Percentiles rank a stretch among this genome's conserved stretches.
phyloP scores from a whole-genome alignment of 768 basidiomycete genomes.

The Mycena latifolia region DNA sequence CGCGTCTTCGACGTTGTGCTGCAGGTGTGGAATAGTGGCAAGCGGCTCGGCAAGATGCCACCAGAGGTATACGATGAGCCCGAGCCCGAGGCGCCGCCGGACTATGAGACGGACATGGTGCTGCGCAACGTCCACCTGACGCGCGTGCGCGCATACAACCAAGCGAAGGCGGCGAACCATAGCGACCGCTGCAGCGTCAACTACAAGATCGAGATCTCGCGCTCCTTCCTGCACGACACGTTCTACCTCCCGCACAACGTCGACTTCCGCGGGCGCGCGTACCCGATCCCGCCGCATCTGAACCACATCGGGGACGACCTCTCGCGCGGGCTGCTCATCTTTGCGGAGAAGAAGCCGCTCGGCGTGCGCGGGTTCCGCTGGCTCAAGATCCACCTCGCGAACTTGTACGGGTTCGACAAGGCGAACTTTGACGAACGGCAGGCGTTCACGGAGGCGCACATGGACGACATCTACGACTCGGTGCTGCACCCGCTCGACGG shows the following conservation, averaged over 20 bases:
- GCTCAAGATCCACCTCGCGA: slow-evolving; percentile 96
- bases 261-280: slow-evolving; percentile 97
- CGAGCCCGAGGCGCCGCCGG: slow-evolving; percentile 70
- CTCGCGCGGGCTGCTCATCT: slow-evolving; percentile 86
- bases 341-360: slow-evolving; percentile 83
- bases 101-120: slow-evolving; percentile 62
- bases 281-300: slow-evolving; percentile 95
- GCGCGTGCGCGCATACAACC: slow-evolving; percentile 65
- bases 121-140: slow-evolving; percentile 65
- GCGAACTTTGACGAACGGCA: slow-evolving; percentile 95
- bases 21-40: slow-evolving; percentile 89
- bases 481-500: slow-evolving; percentile 85
- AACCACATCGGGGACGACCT: slow-evolving; percentile 97
- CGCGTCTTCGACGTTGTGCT: slow-evolving; percentile 81
- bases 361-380: slow-evolving; percentile 90
- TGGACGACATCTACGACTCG: slow-evolving; percentile 86
- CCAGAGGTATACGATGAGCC: slow-evolving; percentile 73
- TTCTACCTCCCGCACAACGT: slow-evolving; percentile 97
- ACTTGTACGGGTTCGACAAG: slow-evolving; percentile 95
- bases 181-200: slow-evolving; percentile 94
- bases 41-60: slow-evolving; percentile 87
- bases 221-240: slow-evolving; percentile 90
- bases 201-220: slow-evolving; percentile 96
- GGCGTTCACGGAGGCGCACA: slow-evolving; percentile 75
- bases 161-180: slow-evolving; percentile 84